phyloP scores from a whole-genome alignment of 1,139 yeast genomes.

The Tardiomyces blankii region DNA sequence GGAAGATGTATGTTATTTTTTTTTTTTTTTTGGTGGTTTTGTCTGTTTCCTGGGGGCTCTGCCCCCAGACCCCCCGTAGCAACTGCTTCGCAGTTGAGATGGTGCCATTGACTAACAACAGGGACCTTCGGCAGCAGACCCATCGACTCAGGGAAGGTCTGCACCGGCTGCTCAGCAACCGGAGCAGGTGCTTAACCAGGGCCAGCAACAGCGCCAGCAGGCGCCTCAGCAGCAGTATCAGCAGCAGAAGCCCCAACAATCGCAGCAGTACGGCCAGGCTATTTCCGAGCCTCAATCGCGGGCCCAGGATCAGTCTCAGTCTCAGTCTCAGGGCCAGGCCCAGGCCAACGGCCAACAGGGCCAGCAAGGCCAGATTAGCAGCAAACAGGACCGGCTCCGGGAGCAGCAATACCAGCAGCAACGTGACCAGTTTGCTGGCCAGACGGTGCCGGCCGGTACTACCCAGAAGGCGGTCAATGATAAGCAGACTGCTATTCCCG shows the following conservation, averaged over 20 bases:
- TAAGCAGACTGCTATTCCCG: neutral
- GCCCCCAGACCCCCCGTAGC: too few relatives aligned
- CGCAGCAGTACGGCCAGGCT: neutral
- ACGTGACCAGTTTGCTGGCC: neutral
- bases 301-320: too few relatives aligned
- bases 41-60: too few relatives aligned
- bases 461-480: neutral
- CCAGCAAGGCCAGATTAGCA: neutral
- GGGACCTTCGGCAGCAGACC: neutral
- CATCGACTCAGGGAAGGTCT: neutral
- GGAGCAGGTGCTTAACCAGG: neutral
- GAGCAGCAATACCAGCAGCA: neutral
- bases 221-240: constrained; percentile 6
- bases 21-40: too few relatives aligned
- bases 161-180: neutral
- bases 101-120: neutral
- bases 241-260: neutral
- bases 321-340: neutral
- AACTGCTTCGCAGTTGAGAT: neutral
- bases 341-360: neutral
- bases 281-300: neutral
- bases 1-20: neutral
- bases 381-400: neutral
- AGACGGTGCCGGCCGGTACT: neutral
- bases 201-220: constrained; percentile 8